Conservation (phyloP, 768 basidiomycete genomes). For the Cystobasidium tubakii region DNA sequence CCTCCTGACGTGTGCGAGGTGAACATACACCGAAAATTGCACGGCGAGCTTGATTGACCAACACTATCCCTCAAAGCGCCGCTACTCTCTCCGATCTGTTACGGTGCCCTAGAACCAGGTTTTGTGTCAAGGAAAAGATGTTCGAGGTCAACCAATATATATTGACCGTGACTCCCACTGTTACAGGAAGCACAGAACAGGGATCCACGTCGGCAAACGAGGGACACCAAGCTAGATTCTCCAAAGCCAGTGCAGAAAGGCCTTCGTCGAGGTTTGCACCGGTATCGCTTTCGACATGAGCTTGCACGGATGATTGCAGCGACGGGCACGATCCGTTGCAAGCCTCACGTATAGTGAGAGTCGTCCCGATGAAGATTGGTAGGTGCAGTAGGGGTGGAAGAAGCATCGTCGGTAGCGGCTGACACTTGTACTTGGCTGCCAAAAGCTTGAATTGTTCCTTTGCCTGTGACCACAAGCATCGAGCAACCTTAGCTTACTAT, state of each 20-base stretch:
- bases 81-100: too few relatives aligned
- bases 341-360: slow-evolving; percentile 48
- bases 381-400: slow-evolving; percentile 49
- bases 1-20: too few relatives aligned
- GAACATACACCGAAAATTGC: too few relatives aligned
- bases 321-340: slow-evolving; percentile 29
- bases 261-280: not conserved
- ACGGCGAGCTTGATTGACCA: too few relatives aligned
- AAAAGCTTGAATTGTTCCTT: slow-evolving; percentile 27
- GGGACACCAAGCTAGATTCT: slow-evolving; percentile 45
- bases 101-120: slow-evolving; percentile 43
- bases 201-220: slow-evolving; percentile 48
- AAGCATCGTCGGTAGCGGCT: slow-evolving; percentile 47
- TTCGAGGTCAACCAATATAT: slow-evolving; percentile 50
- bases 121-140: slow-evolving; percentile 49
- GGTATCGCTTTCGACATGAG: not conserved
- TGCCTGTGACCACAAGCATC: slow-evolving; percentile 28
- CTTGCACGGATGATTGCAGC: slow-evolving; percentile 23
- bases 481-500: too few relatives aligned
- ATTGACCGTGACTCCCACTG: slow-evolving; percentile 47
- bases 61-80: too few relatives aligned
- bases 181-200: slow-evolving; percentile 47
- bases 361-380: slow-evolving; percentile 49
- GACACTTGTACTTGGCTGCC: slow-evolving; percentile 44
- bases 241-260: slow-evolving; percentile 15